Base-by-base conservation (phyloP, 148 eudicot genomes). In the Tetragonia tetragonoides region DNA sequence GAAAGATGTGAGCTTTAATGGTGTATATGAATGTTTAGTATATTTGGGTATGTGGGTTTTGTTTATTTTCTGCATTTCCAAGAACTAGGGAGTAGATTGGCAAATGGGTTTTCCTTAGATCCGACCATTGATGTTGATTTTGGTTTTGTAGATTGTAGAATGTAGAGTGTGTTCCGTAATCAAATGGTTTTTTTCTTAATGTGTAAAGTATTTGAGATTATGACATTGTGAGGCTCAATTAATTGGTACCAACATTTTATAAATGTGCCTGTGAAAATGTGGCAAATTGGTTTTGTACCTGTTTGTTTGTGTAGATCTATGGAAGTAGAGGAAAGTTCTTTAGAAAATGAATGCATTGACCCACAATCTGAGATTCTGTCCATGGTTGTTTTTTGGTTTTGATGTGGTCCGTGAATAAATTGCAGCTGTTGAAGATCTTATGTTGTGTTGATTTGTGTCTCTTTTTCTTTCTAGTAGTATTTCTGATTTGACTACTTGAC, bases 301-400 rank as follows among this genome's bases (percentile, higher is more conserved):
- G 28, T 4, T 80, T 47, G 61, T 9, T 74, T 1, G 28, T 57
- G 0, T 81, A 72, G 83, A 81, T 81, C 83, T 81, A 54, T 76
- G 64, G 70, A 46, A 76, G 62, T 70, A 20, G 12, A 47, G 12
- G 49, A 10, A 0, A 42, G 57, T 6, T 56, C 11, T 77, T 16
- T 47, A 18, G 54, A 10, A 40, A 41, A 12, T 68, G 54, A 66
- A 20, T 66, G 24, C 34, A 53, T 34, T 68, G 47, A 39, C 42
- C 71, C 64, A 39, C 24, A 65, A 49, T 49, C 28, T 49, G 16
- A 54, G 56, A 18, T 66, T 73, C 2, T 17, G 24, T 2, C 2
- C 6, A 38, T 73, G 41, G 23, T 17, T 40, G n/a, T 6, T 60
- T 61, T 40, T 11, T 74, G 67, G 53, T 40, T 21, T 4, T 34